These are phyloP conservation scores for Papiliotrema laurentii DNA, from an alignment of 1,284 basidiomycete genomes.

Conservation along the genomic window DNA sequence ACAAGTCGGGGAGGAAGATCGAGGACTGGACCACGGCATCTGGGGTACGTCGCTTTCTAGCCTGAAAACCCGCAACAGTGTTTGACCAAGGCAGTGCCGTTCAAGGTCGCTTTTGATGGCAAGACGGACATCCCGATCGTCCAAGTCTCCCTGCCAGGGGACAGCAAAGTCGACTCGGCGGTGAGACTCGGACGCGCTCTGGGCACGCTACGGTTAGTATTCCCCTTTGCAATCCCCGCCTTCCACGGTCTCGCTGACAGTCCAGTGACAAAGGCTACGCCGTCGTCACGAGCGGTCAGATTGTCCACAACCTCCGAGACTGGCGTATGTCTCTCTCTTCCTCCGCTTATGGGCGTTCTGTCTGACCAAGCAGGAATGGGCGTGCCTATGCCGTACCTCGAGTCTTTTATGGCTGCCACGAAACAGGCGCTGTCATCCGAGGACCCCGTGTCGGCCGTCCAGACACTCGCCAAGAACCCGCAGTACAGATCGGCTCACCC, in stretches of 20 bases:
- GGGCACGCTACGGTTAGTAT: conserved; percentile 27
- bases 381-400: conserved; percentile 19
- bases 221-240: no score
- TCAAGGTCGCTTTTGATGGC: conserved; percentile 45
- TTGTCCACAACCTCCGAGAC: conserved; percentile 47
- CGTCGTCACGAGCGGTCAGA: conserved; percentile 41
- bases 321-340: no score
- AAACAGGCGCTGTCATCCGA: conserved; percentile 15
- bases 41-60: conserved; percentile 32
- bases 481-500: conserved; percentile 42
- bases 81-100: conserved; percentile 41
- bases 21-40: conserved; percentile 51
- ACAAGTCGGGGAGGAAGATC: conserved; percentile 18
- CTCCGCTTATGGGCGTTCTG: conserved; percentile 23
- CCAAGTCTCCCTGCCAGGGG: conserved; percentile 49
- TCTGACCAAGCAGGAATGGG: conserved; percentile 17
- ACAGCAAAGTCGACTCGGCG: conserved; percentile 31
- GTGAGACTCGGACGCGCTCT: conserved; percentile 49
- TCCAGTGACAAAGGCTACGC: conserved; percentile 37
- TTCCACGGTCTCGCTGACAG: no score
- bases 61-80: not conserved
- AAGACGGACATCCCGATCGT: conserved; percentile 43
- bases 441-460: conserved; percentile 14
- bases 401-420: conserved; percentile 28
- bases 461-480: conserved; percentile 28